Evolutionary conservation across 352 stramenopile species (phyloP), one percentile per base, ranked within the genome.

Genomic region (Globisporangium cederbergense): DNA sequence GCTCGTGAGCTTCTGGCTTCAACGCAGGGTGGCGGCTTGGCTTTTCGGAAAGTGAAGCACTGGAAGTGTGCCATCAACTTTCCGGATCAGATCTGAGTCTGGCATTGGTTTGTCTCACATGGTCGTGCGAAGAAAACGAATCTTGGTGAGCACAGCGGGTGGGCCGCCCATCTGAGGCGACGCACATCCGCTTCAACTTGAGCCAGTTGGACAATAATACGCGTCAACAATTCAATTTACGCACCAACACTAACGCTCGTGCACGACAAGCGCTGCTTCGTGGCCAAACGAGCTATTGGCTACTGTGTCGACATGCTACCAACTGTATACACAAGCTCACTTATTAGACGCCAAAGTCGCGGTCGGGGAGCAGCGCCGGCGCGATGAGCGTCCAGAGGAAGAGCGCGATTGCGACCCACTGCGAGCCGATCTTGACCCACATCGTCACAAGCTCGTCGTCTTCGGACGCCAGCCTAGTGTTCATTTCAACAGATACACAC

Each of bases 381-480:
- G 95, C 96, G 16, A 98, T 59, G 18, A 98, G 77, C 4, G 95
- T 98, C 97, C 97, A 99, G 7, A 96, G 64, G 70, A 98, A 99
- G 4, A 99, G 69, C 9, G 80, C 70, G 8, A 96, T 81, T 9
- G 85, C 88, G 11, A 91, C 73, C 95, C 95, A 99, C 68, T 98
- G 93, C 20, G 89, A 96, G 16, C 78, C 76, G 67, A 97, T 93
- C 30, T 98, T 92, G 58, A 99, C 96, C 92, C 93, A 98, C 95
- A 98, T 98, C 4, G 81, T 93, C 28, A 90, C 77, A 5, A 85
- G 68, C 43, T 89, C 71, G 54, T 91, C 81, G n/a, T 70, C 61
- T 11, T 66, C 67, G 2, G 71, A 77, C 16, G 77, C 57, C 47
- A 53, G 7, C 4, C 52, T 62, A 18, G 20, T n/a, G 10, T 36